Conservation (phyloP, 2,329 filamentous ascomycete genomes). For the Cladosporium colombiae region DNA sequence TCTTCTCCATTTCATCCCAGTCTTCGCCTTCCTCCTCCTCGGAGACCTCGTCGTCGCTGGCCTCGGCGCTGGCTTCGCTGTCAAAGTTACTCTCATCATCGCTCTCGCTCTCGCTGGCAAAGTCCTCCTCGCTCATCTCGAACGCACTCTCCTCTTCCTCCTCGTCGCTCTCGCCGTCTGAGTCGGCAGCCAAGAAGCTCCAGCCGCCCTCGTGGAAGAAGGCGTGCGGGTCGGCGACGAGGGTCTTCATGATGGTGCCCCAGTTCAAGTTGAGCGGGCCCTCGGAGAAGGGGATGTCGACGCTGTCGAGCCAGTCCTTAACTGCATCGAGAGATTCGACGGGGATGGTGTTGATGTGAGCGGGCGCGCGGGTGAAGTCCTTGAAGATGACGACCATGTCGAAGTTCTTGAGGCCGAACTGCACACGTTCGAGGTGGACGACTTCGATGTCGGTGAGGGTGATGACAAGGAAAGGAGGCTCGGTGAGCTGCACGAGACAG, state of each 20-base stretch:
- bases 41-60: conserved; percentile 66
- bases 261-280: conserved; percentile 97
- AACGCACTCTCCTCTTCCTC: conserved; percentile 85
- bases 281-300: conserved; percentile 91
- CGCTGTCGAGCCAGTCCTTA: conserved; percentile 96
- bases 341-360: conserved; percentile 97
- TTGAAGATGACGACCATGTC: conserved; percentile 98
- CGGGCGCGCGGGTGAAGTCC: conserved; percentile 86
- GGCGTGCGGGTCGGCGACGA: conserved; percentile 86
- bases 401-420: conserved; percentile 97
- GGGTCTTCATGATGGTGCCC: conserved; percentile 99
- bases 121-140: conserved; percentile 82
- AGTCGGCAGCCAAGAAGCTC: conserved; percentile 86
- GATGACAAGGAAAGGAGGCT: conserved; percentile 94
- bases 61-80: conserved; percentile 81
- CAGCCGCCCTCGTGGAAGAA: conserved; percentile 97
- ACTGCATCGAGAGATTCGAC: conserved; percentile 92
- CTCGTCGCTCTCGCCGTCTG: conserved; percentile 76
- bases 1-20: conserved; percentile 93
- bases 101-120: conserved; percentile 73
- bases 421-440: conserved; percentile 91
- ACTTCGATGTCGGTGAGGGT: conserved; percentile 95
- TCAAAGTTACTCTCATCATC: conserved; percentile 94
- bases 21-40: conserved; percentile 76
- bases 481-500: conserved; percentile 93